These are phyloP conservation scores for Solanum paucissectum DNA, from an alignment of 257 asterid species.

Conservation along the genomic window DNA sequence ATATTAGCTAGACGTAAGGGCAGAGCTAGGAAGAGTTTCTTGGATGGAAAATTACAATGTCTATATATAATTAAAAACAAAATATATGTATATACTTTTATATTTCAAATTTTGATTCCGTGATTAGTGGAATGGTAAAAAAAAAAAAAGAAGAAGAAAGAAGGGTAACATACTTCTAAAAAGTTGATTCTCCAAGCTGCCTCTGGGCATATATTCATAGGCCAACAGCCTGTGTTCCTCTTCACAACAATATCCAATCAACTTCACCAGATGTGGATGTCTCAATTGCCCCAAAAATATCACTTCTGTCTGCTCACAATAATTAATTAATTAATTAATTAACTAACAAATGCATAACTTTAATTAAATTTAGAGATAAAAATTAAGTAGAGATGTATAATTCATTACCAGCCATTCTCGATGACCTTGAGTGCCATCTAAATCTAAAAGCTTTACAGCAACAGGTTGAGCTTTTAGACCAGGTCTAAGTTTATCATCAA, in stretches of 20 bases:
- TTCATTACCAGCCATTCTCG: conserved; percentile 51
- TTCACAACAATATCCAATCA: conserved; percentile 91
- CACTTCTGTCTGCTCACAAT: conserved; percentile 60
- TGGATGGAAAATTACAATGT: too few relatives aligned
- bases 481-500: conserved; percentile 74
- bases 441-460: conserved; percentile 81
- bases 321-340: too few relatives aligned
- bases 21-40: too few relatives aligned
- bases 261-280: conserved; percentile 71
- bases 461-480: conserved; percentile 91
- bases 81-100: too few relatives aligned
- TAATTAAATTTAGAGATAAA: too few relatives aligned
- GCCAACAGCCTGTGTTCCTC: conserved; percentile 89
- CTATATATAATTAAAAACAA: too few relatives aligned
- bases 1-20: too few relatives aligned
- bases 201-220: conserved; percentile 91
- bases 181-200: conserved; percentile 93
- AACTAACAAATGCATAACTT: too few relatives aligned
- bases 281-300: conserved; percentile 78
- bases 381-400: too few relatives aligned
- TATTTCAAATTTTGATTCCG: too few relatives aligned
- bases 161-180: conserved; percentile 55
- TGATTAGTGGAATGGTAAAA: neutral
- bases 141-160: neutral
- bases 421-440: conserved; percentile 88